phyloP scores from a whole-genome alignment of 2,329 filamentous ascomycete genomes.

The Sordariomycetes sp. region DNA sequence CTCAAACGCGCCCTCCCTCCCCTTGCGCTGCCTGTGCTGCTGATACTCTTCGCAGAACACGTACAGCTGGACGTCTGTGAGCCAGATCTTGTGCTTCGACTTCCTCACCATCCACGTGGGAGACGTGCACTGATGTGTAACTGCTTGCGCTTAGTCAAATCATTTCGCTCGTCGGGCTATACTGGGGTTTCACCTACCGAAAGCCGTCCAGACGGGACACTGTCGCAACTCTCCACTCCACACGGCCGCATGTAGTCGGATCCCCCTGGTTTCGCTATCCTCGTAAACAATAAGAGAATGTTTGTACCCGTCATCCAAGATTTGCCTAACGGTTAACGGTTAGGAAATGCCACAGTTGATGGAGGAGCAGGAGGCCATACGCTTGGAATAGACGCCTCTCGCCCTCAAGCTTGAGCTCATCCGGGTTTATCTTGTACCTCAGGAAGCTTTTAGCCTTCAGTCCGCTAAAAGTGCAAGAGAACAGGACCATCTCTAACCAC shows the following conservation, averaged over 20 bases:
- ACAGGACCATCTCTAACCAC: conserved; percentile 41
- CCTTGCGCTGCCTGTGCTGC: conserved; percentile 35
- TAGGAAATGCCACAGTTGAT: background rate
- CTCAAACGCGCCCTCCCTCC: conserved; percentile 33
- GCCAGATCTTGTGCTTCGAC: conserved; percentile 30
- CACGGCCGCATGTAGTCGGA: conserved; percentile 42
- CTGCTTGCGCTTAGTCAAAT: conserved; percentile 16
- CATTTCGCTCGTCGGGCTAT: background rate
- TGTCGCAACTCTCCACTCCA: conserved; percentile 37
- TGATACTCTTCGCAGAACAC: conserved; percentile 45
- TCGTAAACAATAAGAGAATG: conserved; percentile 41
- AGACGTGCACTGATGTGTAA: conserved; percentile 36
- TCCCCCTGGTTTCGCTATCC: conserved; percentile 30
- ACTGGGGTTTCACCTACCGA: conserved; percentile 26
- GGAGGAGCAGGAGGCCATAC: conserved; percentile 20
- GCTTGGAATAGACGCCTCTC: conserved; percentile 43
- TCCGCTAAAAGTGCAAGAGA: conserved; percentile 43
- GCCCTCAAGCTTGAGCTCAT: conserved; percentile 30
- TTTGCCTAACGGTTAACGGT: conserved; percentile 25
- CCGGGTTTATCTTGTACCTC: conserved; percentile 26
- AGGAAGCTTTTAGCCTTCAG: conserved; percentile 37
- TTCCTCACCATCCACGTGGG: conserved; percentile 36
- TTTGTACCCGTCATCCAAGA: conserved; percentile 38
- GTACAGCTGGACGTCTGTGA: conserved; percentile 42
- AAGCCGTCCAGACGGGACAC: conserved; percentile 52